Evolutionary conservation across 2,329 filamentous ascomycete species (phyloP), one percentile per base, ranked within the genome.

Genomic region (Rutstroemia sp.): DNA sequence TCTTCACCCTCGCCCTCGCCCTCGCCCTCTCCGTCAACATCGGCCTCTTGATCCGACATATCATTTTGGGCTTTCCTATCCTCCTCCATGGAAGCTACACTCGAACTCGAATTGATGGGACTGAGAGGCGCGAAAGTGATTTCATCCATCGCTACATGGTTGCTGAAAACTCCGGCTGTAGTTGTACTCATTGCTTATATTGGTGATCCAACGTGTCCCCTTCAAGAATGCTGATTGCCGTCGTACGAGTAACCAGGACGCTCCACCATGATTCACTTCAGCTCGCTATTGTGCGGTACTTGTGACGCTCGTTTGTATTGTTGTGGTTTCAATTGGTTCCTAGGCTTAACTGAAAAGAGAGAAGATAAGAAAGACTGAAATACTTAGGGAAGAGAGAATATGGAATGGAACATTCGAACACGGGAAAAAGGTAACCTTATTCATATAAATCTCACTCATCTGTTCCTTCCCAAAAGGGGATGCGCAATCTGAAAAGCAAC

Each of bases 131-230:
- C 17, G 17, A 27, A 30, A 17, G 46, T 25, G 12, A 51, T 25
- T 16, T 55, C 53, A 25, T 55, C 53, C 53, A 55, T 55, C 16
- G 36, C 50, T 55, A 38, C 53, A 51, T 55, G 34, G 42, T 45
- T 50, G 38, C 53, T 51, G 46, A 45, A 55, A 14, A 17, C 8
- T 14, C 25, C 46, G 16, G 51, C 19, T 16, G 8, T 30, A 34
- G 8, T 14, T 54, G 45, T 48, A 48, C 34, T 48, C 51, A 54
- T 54, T 38, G 12, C 23, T 54, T 40, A 48, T 40, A n/a, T 21
- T 49, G 4, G n/a, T 21, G 17, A n/a, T 40, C 23, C 19, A n/a
- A 48, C 16, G 51, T 48, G 44, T 48, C 27, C 23, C 44, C 17
- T 27, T 54, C 42, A 12, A 48, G n/a, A 39, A 5, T 14, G 10